Base-by-base conservation (phyloP, 495 filamentous ascomycete genomes). In the Daldinia loculata region DNA sequence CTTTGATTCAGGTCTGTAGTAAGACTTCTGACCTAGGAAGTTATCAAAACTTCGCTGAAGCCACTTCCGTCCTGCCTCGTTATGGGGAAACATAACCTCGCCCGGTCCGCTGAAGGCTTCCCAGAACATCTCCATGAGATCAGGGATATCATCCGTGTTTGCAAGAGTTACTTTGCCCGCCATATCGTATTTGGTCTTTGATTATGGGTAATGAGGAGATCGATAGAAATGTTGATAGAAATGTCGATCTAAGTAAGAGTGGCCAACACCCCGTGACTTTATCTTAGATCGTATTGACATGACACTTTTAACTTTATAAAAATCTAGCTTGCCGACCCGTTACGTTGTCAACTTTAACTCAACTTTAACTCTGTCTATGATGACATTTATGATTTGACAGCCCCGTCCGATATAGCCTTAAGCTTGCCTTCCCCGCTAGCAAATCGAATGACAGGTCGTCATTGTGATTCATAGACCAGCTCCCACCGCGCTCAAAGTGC, bases 141-240 rank as follows among this genome's bases (percentile, higher is more conserved):
- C 75, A n/a, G 75, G 67, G 22, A 77, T 75, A 34, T 77, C 70
- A 26, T 75, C 67, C n/a, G 57, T 50, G 6, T 50, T 77, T 17
- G 75, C 75, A 12, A 77, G 29, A 51, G 55, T 63, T 88, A 55
- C 90, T 87, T 70, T 67, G 4, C 53, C 59, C n/a, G 69, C 73
- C 66, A 70, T 70, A 3, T 67, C 6, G 19, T 50, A 27, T 36
- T 12, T 2, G 11, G 26, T 6, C 22, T 48, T 30, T 43, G 22
- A 15, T 60, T 24, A 32, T 9, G 14, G 17, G 29, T 9, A 22
- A 38, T 34, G 32, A 60, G 29, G 19, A 29, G 24, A n/a, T 32
- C 7, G 27, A 22, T n/a, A 39, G 12, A 22, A 52, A 3, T 36
- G 34, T 36, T 3, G 11, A 36, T 36, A 14, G 4, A 48, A 11